These are phyloP conservation scores for Macroventuria anomochaeta DNA, from an alignment of 2,329 filamentous ascomycete species.

Conservation along the genomic window DNA sequence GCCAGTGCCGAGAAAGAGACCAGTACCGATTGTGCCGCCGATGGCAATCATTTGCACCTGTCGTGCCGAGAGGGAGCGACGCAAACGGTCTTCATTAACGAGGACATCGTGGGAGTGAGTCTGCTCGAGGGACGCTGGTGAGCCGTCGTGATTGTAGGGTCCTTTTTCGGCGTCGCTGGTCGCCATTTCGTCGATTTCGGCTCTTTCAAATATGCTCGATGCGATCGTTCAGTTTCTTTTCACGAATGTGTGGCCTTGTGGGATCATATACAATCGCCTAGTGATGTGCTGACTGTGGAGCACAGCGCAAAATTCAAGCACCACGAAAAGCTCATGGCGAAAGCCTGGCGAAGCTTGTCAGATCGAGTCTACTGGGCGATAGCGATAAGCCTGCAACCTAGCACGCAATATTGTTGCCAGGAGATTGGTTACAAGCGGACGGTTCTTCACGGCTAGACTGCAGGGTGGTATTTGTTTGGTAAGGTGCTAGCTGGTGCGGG, in stretches of 20 bases:
- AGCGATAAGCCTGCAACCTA: constrained; percentile 20
- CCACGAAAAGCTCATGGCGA: constrained; percentile 27
- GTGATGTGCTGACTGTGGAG: background rate
- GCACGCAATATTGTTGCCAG: constrained; percentile 28
- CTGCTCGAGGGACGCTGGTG: constrained; percentile 20
- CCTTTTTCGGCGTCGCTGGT: constrained; percentile 26
- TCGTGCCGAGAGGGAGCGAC: constrained; percentile 46
- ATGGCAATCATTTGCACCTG: constrained; percentile 69
- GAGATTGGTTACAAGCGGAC: constrained; percentile 25
- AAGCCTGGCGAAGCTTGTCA: constrained; percentile 21
- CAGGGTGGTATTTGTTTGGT: constrained; percentile 14
- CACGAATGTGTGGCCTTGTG: background rate
- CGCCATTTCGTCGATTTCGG: constrained; percentile 12
- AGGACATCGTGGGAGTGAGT: constrained; percentile 15
- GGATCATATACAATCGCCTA: background rate
- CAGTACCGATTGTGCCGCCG: constrained; percentile 66
- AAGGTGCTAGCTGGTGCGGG: constrained; percentile 4
- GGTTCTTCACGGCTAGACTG: background rate
- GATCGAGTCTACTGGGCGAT: constrained; percentile 2
- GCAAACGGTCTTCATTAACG: constrained; percentile 34
- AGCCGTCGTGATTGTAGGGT: constrained; percentile 16
- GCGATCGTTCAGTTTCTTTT: background rate
- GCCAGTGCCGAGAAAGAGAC: constrained; percentile 66
- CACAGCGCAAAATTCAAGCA: constrained; percentile 21
- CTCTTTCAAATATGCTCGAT: background rate